Percentiles rank a stretch among this genome's conserved stretches.
These are phyloP conservation scores for Nothophaeocryptopus gaeumannii DNA, from an alignment of 2,329 filamentous ascomycete genomes.

Conservation along the genomic window DNA sequence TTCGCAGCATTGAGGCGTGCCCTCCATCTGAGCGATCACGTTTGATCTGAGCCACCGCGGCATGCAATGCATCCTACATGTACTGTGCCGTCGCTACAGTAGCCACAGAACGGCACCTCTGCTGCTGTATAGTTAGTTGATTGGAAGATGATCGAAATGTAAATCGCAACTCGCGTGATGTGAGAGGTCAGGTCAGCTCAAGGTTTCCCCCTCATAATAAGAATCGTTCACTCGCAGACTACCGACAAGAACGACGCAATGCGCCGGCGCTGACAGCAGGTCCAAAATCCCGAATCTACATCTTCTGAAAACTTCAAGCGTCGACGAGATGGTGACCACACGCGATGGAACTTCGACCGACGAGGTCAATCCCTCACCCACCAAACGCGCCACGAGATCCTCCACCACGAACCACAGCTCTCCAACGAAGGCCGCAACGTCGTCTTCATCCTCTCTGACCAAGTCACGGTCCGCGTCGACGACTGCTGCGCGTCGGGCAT, in stretches of 20 bases:
- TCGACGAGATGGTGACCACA: conserved; percentile 15
- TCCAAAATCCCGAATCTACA: not conserved
- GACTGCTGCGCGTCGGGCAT: not conserved
- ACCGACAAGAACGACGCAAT: not conserved
- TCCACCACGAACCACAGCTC: conserved; percentile 14
- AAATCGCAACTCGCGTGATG: no score
- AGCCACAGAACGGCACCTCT: no score
- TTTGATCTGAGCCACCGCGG: no score
- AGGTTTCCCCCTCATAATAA: no score
- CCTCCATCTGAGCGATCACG: no score
- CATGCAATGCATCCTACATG: no score
- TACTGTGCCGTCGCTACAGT: no score
- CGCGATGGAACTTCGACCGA: conserved; percentile 12
- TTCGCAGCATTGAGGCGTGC: no score
- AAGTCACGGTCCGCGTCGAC: conserved; percentile 22
- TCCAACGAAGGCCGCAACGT: conserved; percentile 6
- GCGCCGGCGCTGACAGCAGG: not conserved
- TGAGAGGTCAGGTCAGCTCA: no score
- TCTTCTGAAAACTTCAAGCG: not conserved
- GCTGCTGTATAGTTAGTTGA: no score
- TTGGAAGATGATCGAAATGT: no score
- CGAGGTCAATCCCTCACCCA: conserved; percentile 18
- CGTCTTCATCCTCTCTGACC: conserved; percentile 36
- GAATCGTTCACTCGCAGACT: no score
- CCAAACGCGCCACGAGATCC: conserved; percentile 26